Conservation (phyloP, 805 yeast species). For the Lachancea nothofagi region DNA sequence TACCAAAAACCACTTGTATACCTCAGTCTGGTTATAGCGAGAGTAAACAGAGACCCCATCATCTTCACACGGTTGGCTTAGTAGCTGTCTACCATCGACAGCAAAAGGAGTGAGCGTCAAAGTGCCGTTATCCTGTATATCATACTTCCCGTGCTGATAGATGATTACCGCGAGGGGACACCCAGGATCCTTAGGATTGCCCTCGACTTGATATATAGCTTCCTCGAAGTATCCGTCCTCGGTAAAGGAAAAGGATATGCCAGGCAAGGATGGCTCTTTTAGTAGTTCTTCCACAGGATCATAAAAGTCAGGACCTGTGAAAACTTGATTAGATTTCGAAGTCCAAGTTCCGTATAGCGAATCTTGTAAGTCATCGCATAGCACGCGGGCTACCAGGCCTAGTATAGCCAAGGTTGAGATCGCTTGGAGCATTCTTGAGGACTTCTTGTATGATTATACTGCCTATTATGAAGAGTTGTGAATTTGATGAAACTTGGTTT, state of each 20-base stretch:
- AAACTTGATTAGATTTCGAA: conserved; percentile 86
- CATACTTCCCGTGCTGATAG: conserved; percentile 86
- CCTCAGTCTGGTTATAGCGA: conserved; percentile 65
- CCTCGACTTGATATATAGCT: conserved; percentile 73
- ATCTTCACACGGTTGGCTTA: conserved; percentile 81
- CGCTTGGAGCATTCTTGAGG: not conserved
- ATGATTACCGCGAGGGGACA: conserved; percentile 81
- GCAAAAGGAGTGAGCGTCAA: conserved; percentile 64
- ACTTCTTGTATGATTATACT: not conserved
- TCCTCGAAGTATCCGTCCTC: conserved; percentile 88
- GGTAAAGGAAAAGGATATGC: conserved; percentile 88
- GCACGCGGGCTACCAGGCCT: conserved; percentile 3
- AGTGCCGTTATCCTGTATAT: conserved; percentile 57
- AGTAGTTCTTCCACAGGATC: conserved; percentile 94
- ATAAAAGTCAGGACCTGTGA: conserved; percentile 94
- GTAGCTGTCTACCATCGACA: conserved; percentile 88
- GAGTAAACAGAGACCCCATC: conserved; percentile 55
- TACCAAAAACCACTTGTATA: conserved; percentile 53
- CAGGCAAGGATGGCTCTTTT: conserved; percentile 94
- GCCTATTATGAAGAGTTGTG: not conserved
- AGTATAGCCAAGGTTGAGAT: conserved; percentile 5
- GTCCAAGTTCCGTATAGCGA: conserved; percentile 86
- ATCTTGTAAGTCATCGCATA: conserved; percentile 9
- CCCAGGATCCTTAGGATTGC: conserved; percentile 66
- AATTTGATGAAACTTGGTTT: conserved; percentile 4